Base-by-base conservation (phyloP, 179 eudicot species). In the Silene vulgaris region DNA sequence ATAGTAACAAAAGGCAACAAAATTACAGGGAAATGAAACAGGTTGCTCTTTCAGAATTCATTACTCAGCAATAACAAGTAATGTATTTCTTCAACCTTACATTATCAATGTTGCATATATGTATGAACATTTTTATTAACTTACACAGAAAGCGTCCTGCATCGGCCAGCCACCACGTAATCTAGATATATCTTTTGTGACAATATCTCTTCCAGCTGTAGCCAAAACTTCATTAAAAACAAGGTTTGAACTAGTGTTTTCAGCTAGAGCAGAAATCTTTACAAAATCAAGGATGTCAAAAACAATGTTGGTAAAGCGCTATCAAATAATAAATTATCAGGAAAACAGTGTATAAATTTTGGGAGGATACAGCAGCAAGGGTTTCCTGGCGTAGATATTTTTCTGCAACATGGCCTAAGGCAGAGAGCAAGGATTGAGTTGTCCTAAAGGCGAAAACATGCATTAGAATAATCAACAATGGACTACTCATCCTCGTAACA, bases 151-250 rank as follows among this genome's bases (percentile, higher is more conserved):
- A 63, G 91, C 95, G 78, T 96, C 97, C 82, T 93, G 99, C 88
- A 95, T 86, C 65, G 99, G 93, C 99, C 99, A 96, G 72, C 99
- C 99, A 78, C 97, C 99, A 75, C 91, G 97, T 71, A 96, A 71
- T 75, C 99, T 90, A 80, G 97, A 93, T 82, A 96, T 86, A 86
- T 96, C 99, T 84, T 96, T 96, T 9, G 97, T 93, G 73, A 90
- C 88, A 74, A 96, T 89, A 85, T 96, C 99, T 77, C 87, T 93
- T 79, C 88, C 96, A 23, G 97, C 97, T 74, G 93, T 84, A 82
- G 86, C 89, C 82, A 96, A 85, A 69, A 96, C 98, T 87, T 93
- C 97, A 81, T 88, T 78, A 80, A 96, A 96, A 59, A 96, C 99
- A 78, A 89, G 80, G 72, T 80, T 87, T 69, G 99, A 79, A 75